Evolutionary conservation across 1,284 basidiomycete genomes (phyloP), one percentile per base, ranked within the genome.

Genomic region (Phaffia rhodozyma): DNA sequence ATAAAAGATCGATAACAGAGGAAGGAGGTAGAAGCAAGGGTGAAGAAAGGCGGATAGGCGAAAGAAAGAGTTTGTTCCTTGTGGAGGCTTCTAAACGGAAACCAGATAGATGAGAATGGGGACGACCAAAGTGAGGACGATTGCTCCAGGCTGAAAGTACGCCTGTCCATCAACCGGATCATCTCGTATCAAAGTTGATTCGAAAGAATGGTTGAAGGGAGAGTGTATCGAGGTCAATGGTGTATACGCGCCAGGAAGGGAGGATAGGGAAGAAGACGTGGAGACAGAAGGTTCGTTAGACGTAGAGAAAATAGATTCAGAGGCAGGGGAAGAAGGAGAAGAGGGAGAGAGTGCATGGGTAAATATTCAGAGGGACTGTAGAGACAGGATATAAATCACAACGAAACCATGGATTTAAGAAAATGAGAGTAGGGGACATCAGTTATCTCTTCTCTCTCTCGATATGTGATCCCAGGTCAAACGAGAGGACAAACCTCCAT

Each of bases 401-500:
- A 23, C 16, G 47, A n/a, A 51, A 51, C 16, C 23, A 18, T 13
- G 58, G 5, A 20, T 32, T n/a, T n/a, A n/a, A 20, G n/a, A 29
- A 27, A 3, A 5, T 1, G 23, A n/a, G 43, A 50, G 43, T 20
- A n/a, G 49, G 25, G 47, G 6, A 23, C 25, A 34, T 43, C 5
- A 43, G 13, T 16, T 43, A 11, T 16, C 2, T 43, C 2, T 7
- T 11, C 38, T 43, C 32, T 34, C 13, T 43, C 5, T 2, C 5
- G 5, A 43, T 16, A 43, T 43, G 13, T 7, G 16, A 7, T 43
- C 13, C 32, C 4, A 9, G 9, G 4, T 43, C 16, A 16, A 74
- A 66, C 0, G 78, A 75, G 62, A 77, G 73, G 27, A 73, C 75
- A 68, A 61, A 76, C 75, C 75, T 87, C 85, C 89, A 96, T 90